Conservation (phyloP, 2,329 filamentous ascomycete genomes). For the Botrytis galanthina region DNA sequence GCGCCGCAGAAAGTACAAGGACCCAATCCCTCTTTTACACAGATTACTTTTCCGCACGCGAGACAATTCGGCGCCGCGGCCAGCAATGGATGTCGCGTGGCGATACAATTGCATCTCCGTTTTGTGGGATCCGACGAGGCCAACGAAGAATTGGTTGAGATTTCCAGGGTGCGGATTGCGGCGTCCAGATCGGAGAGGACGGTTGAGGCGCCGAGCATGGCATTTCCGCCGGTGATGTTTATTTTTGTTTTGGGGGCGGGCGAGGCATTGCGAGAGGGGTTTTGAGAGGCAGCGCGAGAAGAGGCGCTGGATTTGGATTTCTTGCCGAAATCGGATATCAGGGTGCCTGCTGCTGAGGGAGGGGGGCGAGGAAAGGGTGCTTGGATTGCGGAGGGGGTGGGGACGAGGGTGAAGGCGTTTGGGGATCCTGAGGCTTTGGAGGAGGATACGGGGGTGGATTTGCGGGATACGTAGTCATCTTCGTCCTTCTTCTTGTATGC, state of each 20-base stretch:
- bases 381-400: conserved; percentile 53
- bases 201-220: conserved; percentile 79
- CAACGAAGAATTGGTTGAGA: conserved; percentile 83
- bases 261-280: conserved; percentile 42
- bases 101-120: conserved; percentile 83
- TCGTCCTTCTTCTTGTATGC: conserved; percentile 72
- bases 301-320: conserved; percentile 52
- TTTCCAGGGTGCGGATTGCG: conserved; percentile 83
- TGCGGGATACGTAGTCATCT: conserved; percentile 68
- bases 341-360: conserved; percentile 67
- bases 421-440: conserved; percentile 34
- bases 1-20: conserved; percentile 88
- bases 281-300: conserved; percentile 47
- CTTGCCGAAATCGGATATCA: conserved; percentile 75
- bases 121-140: conserved; percentile 47
- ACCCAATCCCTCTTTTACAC: conserved; percentile 87
- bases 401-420: conserved; percentile 43
- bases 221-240: conserved; percentile 70
- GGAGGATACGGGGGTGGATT: conserved; percentile 41
- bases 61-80: conserved; percentile 92
- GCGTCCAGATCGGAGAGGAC: conserved; percentile 70
- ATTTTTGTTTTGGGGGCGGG: conserved; percentile 57
- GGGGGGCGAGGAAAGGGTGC: conserved; percentile 41
- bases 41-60: conserved; percentile 91
- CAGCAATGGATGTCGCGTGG: conserved; percentile 80